Percentiles rank a stretch among this genome's conserved stretches.
phyloP scores from a whole-genome alignment of 2,329 filamentous ascomycete genomes.

The Pseudopyricularia javanii region DNA sequence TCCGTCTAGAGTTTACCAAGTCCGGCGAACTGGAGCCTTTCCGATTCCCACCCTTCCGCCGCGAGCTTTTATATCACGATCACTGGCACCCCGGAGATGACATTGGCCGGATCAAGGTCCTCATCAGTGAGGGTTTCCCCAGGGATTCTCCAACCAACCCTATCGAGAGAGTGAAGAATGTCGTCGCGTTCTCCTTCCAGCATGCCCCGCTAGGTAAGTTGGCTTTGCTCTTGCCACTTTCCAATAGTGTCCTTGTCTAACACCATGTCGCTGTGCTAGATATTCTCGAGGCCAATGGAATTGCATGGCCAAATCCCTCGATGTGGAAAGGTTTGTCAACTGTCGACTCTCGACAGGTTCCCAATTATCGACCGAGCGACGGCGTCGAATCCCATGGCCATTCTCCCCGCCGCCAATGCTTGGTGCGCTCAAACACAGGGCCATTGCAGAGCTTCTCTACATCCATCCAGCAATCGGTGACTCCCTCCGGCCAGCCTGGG shows the following conservation, averaged over 20 bases:
- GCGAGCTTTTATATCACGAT: slow-evolving; percentile 53
- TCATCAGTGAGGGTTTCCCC: slow-evolving; percentile 62
- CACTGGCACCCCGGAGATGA: slow-evolving; percentile 63
- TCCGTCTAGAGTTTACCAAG: slow-evolving; percentile 32
- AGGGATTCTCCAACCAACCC: slow-evolving; percentile 36
- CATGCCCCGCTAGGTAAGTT: slow-evolving; percentile 64
- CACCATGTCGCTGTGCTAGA: slow-evolving; percentile 29
- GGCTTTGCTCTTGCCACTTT: neutral
- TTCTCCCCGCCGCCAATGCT: slow-evolving; percentile 36
- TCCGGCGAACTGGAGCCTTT: slow-evolving; percentile 49
- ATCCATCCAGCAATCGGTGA: neutral
- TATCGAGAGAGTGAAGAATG: slow-evolving; percentile 57
- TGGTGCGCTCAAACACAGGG: neutral
- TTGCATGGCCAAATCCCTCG: slow-evolving; percentile 66
- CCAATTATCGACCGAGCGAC: slow-evolving; percentile 28
- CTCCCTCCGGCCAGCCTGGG: neutral
- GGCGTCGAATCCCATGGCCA: slow-evolving; percentile 47
- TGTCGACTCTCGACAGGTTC: slow-evolving; percentile 25
- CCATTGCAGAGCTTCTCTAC: neutral
- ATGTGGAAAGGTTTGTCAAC: slow-evolving; percentile 50
- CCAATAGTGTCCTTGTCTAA: slow-evolving; percentile 7
- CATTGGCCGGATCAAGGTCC: slow-evolving; percentile 61
- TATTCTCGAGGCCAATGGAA: slow-evolving; percentile 57
- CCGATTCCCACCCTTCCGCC: slow-evolving; percentile 60
- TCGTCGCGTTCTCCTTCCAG: slow-evolving; percentile 72